phyloP scores from a whole-genome alignment of 1,284 basidiomycete species.

The Microstroma glucosiphilum region DNA sequence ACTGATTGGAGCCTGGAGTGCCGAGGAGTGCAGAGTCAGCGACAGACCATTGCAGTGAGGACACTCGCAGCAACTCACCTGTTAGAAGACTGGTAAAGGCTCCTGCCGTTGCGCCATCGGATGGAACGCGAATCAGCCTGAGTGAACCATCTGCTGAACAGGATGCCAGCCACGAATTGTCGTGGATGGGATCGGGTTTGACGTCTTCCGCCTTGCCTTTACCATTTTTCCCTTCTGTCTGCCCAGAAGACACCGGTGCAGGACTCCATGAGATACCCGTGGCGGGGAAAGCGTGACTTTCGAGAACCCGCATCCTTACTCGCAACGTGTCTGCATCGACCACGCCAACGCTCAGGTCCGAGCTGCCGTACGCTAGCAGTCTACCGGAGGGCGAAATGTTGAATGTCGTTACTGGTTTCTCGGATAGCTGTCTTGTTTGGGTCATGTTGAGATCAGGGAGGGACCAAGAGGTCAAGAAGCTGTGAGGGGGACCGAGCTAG shows the following conservation, averaged over 20 bases:
- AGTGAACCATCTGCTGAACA: not conserved
- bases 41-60: not conserved
- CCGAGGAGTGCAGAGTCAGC: not conserved
- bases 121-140: not conserved
- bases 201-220: slow-evolving; percentile 62
- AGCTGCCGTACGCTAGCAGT: slow-evolving; percentile 76
- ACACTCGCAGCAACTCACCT: not conserved
- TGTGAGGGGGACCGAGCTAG: slow-evolving; percentile 7
- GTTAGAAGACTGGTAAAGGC: not conserved
- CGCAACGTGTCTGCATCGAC: slow-evolving; percentile 73
- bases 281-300: slow-evolving; percentile 89
- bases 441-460: slow-evolving; percentile 41
- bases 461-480: slow-evolving; percentile 45
- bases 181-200: slow-evolving; percentile 87
- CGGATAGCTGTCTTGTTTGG: slow-evolving; percentile 36
- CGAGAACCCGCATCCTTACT: slow-evolving; percentile 80
- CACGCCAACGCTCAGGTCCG: slow-evolving; percentile 78
- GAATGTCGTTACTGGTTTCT: slow-evolving; percentile 39
- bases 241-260: not conserved
- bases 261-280: slow-evolving; percentile 85
- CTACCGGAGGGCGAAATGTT: slow-evolving; percentile 61
- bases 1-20: too few species aligned
- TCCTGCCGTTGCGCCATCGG: not conserved
- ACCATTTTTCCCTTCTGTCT: not conserved
- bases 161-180: not conserved